Conservation (phyloP, 306 rosid genomes). For the Sophora flavescens region DNA sequence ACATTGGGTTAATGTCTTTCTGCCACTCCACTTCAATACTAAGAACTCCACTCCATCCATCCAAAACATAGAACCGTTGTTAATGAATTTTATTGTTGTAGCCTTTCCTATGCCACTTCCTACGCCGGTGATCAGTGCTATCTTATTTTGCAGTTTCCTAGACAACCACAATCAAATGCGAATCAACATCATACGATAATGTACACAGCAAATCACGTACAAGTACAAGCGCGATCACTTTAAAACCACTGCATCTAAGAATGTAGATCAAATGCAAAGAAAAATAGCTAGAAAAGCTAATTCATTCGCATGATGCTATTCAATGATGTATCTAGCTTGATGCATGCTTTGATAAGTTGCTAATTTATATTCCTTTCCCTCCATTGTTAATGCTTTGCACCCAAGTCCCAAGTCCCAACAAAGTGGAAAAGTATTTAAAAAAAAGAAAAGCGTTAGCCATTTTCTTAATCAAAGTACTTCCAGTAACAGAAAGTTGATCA, state of each 20-base stretch:
- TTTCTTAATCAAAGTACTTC: constrained; percentile 1
- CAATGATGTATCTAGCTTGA: neutral
- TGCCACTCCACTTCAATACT: too few relatives aligned
- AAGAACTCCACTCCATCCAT: too few relatives aligned
- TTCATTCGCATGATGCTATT: neutral
- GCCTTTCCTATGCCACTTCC: constrained; percentile 94
- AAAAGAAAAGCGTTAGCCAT: neutral
- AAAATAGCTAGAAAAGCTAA: constrained; percentile 19
- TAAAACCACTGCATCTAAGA: neutral
- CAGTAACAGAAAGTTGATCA: neutral
- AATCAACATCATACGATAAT: constrained; percentile 21
- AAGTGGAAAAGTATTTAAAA: too few relatives aligned
- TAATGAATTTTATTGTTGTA: constrained; percentile 67
- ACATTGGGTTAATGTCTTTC: too few relatives aligned
- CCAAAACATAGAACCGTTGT: too few relatives aligned
- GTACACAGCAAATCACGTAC: neutral
- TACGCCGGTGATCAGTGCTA: constrained; percentile 93
- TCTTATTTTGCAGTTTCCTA: constrained; percentile 78
- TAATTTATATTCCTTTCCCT: too few relatives aligned
- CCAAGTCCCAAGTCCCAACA: too few relatives aligned
- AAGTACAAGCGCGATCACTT: neutral
- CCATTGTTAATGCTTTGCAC: neutral
- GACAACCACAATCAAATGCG: constrained; percentile 35
- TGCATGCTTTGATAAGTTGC: too few relatives aligned
- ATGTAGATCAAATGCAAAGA: constrained; percentile 9